Evolutionary conservation across 441 rosid species (phyloP).

Genomic region (Populus trichocarpa): DNA sequence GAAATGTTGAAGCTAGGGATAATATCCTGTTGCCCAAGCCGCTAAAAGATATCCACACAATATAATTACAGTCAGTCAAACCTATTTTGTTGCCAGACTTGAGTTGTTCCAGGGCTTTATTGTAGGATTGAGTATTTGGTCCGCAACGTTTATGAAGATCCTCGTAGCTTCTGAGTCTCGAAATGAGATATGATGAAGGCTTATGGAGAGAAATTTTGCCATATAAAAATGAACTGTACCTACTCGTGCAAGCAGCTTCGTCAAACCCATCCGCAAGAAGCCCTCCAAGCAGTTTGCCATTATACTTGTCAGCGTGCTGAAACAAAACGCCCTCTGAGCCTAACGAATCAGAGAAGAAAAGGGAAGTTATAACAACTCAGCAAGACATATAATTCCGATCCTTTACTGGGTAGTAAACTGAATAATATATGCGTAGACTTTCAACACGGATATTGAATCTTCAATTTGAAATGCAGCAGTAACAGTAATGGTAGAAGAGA

Average conservation of each 20-base stretch:
- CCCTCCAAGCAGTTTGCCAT: constrained; percentile 56
- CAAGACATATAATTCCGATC: neutral
- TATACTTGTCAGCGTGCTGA: constrained; percentile 18
- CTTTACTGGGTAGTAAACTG: neutral
- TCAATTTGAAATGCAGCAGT: neutral
- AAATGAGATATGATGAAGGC: constrained; percentile 64
- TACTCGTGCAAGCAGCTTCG: constrained; percentile 56
- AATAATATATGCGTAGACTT: neutral
- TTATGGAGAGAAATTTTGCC: constrained; percentile 48
- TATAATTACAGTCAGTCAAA: constrained; percentile 49
- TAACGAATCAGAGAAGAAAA: constrained; percentile 7
- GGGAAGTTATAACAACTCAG: neutral
- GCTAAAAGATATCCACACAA: constrained; percentile 72
- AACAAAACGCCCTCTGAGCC: constrained; percentile 29
- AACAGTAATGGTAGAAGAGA: too few relatives aligned
- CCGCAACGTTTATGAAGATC: constrained; percentile 66
- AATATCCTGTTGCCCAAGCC: constrained; percentile 81
- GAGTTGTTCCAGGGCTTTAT: constrained; percentile 43
- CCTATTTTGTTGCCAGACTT: constrained; percentile 28
- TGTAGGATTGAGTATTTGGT: constrained; percentile 56
- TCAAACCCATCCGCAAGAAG: constrained; percentile 62
- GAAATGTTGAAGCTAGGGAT: constrained; percentile 17
- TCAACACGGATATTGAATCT: neutral
- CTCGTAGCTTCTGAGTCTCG: constrained; percentile 69
- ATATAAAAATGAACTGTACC: constrained; percentile 46